These are phyloP conservation scores for Pyrenula massariospora DNA, from an alignment of 495 filamentous ascomycete genomes.

Conservation along the genomic window DNA sequence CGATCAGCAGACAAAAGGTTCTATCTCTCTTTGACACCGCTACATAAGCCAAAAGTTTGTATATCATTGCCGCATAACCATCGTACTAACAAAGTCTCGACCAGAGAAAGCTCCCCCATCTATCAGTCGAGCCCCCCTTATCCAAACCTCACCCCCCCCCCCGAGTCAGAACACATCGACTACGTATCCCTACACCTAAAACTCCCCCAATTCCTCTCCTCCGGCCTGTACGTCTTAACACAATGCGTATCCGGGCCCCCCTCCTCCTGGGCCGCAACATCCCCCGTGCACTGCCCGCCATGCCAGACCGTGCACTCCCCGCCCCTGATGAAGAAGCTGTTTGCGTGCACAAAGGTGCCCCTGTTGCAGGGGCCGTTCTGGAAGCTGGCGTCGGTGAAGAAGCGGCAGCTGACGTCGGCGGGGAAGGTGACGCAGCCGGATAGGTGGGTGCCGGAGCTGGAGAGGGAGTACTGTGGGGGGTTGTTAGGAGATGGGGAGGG, in stretches of 20 bases:
- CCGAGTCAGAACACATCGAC: not conserved
- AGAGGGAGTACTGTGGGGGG: not conserved
- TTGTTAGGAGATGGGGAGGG: not conserved
- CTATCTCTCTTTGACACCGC: no score
- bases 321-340: not conserved
- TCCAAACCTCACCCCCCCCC: not conserved
- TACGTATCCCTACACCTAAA: not conserved
- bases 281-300: not conserved
- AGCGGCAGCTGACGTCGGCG: not conserved
- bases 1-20: no score
- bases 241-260: not conserved
- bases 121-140: not conserved
- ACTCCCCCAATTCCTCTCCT: not conserved
- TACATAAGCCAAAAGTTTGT: not conserved
- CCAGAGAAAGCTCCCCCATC: not conserved
- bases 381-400: not conserved
- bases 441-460: not conserved
- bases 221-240: not conserved
- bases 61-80: not conserved
- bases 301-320: not conserved
- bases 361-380: not conserved
- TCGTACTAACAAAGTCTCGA: not conserved
- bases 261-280: not conserved
- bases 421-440: not conserved
- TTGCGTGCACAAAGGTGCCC: not conserved